phyloP scores from a whole-genome alignment of 2,329 filamentous ascomycete genomes.

The Arthrobotrys pseudoclavata region DNA sequence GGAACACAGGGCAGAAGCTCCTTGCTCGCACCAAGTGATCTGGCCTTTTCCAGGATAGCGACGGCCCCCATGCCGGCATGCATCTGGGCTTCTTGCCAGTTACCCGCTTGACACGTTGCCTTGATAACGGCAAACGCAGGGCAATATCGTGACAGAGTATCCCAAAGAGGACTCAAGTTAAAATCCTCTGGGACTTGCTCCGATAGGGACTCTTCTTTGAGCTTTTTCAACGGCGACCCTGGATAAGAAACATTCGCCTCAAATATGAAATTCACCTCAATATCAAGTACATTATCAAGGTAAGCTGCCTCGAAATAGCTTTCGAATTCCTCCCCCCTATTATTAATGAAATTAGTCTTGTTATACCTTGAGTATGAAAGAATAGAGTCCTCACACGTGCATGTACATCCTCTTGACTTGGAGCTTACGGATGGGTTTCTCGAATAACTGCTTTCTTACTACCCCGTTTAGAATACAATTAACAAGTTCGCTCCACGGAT shows the following conservation, averaged over 20 bases:
- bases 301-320: neutral
- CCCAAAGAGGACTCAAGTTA: neutral
- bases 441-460: conserved; percentile 1
- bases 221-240: neutral
- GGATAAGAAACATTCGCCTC: conserved; percentile 1
- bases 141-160: neutral
- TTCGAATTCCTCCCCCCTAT: neutral
- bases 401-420: conserved; percentile 8
- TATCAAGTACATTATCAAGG: conserved; percentile 5
- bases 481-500: conserved; percentile 1
- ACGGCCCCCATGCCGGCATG: conserved; percentile 5
- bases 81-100: neutral
- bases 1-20: neutral
- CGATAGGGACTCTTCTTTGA: neutral
- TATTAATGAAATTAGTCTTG: neutral
- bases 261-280: neutral
- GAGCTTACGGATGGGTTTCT: conserved; percentile 6
- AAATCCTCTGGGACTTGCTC: neutral
- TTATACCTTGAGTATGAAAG: neutral
- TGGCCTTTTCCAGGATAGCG: neutral
- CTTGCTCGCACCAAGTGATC: neutral
- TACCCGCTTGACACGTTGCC: neutral
- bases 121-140: neutral
- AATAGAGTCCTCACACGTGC: neutral
- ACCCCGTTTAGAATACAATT: conserved; percentile 1